A percentile compares a stretch with the other conserved stretches of the same genome.
These are phyloP conservation scores for Populus tomentosa DNA, from an alignment of 441 rosid genomes.

Conservation along the genomic window DNA sequence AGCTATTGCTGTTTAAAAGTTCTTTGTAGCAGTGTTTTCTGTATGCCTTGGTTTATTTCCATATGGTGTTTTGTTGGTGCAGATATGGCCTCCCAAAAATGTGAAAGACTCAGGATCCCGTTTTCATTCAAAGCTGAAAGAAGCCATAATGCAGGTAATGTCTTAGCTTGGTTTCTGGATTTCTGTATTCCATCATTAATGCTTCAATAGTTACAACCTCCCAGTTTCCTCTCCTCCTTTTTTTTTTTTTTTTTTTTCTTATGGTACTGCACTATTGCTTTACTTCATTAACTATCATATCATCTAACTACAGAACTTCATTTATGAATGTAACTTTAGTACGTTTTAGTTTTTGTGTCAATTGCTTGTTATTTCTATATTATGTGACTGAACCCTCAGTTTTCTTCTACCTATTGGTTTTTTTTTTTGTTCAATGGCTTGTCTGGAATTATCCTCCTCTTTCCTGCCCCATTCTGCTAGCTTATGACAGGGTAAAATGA, in stretches of 20 bases:
- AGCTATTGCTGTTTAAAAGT: not conserved
- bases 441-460: not conserved
- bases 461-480: not conserved
- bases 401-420: not conserved
- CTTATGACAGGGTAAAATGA: not conserved
- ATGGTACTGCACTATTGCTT: not conserved
- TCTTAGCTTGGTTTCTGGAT: slow-evolving; percentile 14
- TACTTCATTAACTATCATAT: slow-evolving; percentile 3
- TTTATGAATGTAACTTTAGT: not conserved
- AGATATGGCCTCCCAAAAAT: slow-evolving; percentile 99
- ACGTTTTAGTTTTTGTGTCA: not conserved
- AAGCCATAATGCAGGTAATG: slow-evolving; percentile 76
- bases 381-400: not conserved
- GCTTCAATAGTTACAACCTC: not conserved
- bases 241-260: not conserved
- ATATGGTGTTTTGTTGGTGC: slow-evolving; percentile 21
- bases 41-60: slow-evolving; percentile 11
- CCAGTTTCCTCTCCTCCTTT: not conserved
- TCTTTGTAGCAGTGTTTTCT: not conserved
- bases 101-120: slow-evolving; percentile 88
- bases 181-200: slow-evolving; percentile 5
- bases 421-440: not conserved
- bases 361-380: not conserved
- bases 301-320: not conserved
- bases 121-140: slow-evolving; percentile 81